A percentile compares a stretch with the other conserved stretches of the same genome.
phyloP scores from a whole-genome alignment of 148 eudicot species.

The Pharnaceum exiguum region DNA sequence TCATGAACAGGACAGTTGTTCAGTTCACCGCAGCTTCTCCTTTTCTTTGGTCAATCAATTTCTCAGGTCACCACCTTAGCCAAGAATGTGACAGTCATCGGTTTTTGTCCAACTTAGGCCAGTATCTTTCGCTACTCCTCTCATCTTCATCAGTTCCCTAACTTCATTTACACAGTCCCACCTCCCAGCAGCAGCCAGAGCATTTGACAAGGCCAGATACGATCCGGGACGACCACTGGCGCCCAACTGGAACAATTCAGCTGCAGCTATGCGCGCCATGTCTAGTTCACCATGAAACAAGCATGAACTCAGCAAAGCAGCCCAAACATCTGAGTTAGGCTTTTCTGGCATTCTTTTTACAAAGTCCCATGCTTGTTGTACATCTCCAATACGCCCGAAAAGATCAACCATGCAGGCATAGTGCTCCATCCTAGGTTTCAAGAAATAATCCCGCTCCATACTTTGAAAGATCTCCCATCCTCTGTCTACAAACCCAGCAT shows the following conservation, averaged over 20 bases:
- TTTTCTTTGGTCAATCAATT: too few relatives aligned
- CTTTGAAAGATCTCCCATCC: slow-evolving; percentile 64
- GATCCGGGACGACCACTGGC: slow-evolving; percentile 65
- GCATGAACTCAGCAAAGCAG: slow-evolving; percentile 77
- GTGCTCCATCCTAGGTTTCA: slow-evolving; percentile 92
- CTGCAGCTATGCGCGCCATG: slow-evolving; percentile 66
- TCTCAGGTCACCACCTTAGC: too few relatives aligned
- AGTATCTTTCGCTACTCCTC: slow-evolving; percentile 59
- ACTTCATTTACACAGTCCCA: slow-evolving; percentile 77
- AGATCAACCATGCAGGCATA: slow-evolving; percentile 95
- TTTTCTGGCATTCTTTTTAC: slow-evolving; percentile 64
- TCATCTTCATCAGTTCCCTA: slow-evolving; percentile 77
- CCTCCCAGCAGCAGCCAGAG: slow-evolving; percentile 75
- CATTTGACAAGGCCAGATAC: slow-evolving; percentile 70
- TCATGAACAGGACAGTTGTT: too few relatives aligned
- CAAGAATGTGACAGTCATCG: slow-evolving; percentile 30
- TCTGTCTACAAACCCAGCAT: slow-evolving; percentile 65
- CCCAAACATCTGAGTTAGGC: slow-evolving; percentile 92
- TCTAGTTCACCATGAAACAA: slow-evolving; percentile 72
- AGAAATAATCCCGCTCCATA: slow-evolving; percentile 59
- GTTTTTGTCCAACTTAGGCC: slow-evolving; percentile 78
- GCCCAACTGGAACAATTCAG: slow-evolving; percentile 55
- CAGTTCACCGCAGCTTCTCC: too few relatives aligned
- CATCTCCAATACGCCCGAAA: slow-evolving; percentile 68
- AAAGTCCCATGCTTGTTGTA: slow-evolving; percentile 61